These are phyloP conservation scores for Penicillium concentricum DNA, from an alignment of 2,329 filamentous ascomycete species.

Conservation along the genomic window DNA sequence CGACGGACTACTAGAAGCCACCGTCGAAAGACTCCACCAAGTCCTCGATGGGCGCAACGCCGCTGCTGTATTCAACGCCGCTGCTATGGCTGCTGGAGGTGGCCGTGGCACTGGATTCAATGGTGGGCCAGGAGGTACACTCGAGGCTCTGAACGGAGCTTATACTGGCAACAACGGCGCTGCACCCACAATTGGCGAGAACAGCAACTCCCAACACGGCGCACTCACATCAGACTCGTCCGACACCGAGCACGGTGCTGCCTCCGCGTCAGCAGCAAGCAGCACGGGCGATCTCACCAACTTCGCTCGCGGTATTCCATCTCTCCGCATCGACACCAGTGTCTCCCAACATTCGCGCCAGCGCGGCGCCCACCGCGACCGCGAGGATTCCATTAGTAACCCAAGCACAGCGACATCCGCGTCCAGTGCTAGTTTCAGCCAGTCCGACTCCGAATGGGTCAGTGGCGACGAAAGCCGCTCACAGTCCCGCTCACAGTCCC, in stretches of 20 bases:
- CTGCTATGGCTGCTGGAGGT: constrained; percentile 94
- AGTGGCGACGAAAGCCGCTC: constrained; percentile 27
- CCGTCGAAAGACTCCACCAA: constrained; percentile 85
- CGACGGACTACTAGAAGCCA: constrained; percentile 86
- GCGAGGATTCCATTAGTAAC: constrained; percentile 42
- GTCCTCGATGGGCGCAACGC: constrained; percentile 91
- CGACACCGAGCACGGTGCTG: constrained; percentile 38
- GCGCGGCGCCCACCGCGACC: constrained; percentile 26
- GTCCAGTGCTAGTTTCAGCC: constrained; percentile 40
- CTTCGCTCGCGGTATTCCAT: constrained; percentile 30
- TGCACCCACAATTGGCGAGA: constrained; percentile 21
- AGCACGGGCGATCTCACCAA: constrained; percentile 26
- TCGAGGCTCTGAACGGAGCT: constrained; percentile 43
- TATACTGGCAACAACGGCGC: constrained; percentile 26
- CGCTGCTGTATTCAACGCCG: constrained; percentile 95
- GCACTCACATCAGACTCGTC: constrained; percentile 38
- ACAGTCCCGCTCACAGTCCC: constrained; percentile 41
- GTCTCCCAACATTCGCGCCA: constrained; percentile 27
- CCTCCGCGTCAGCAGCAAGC: constrained; percentile 29
- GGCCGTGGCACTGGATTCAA: constrained; percentile 76
- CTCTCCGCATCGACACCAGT: constrained; percentile 44
- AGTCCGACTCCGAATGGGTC: constrained; percentile 37
- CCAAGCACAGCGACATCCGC: constrained; percentile 40
- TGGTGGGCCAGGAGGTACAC: constrained; percentile 51
- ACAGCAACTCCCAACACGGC: constrained; percentile 28